Conservation (phyloP, 1,284 basidiomycete species). For the Heterobasidion annosum region DNA sequence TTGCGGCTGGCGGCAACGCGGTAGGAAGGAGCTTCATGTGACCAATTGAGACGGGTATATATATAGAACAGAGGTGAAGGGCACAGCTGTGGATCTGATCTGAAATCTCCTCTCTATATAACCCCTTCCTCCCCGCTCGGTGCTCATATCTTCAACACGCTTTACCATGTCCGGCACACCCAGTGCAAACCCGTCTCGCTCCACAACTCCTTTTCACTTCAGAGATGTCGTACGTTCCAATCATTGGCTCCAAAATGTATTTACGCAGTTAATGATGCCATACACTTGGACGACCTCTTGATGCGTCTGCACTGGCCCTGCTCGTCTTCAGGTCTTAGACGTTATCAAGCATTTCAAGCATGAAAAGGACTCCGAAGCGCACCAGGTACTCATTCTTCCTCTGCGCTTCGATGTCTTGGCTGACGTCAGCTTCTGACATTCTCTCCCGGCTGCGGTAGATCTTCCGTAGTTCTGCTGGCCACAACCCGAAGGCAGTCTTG, state of each 20-base stretch:
- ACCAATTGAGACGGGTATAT: not conserved
- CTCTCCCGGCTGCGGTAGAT: slow-evolving; percentile 36
- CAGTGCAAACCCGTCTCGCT: slow-evolving; percentile 5
- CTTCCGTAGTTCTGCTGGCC: slow-evolving; percentile 61
- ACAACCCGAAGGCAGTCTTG: slow-evolving; percentile 44
- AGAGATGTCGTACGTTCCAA: slow-evolving; percentile 14
- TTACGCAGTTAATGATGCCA: not conserved
- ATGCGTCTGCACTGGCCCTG: not conserved
- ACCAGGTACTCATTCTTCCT: slow-evolving; percentile 42
- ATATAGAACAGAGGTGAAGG: not conserved
- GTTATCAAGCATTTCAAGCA: slow-evolving; percentile 38
- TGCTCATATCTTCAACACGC: not conserved
- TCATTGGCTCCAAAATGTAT: not conserved
- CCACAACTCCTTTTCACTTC: slow-evolving; percentile 11
- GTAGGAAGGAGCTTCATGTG: too few species aligned
- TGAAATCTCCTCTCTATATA: not conserved
- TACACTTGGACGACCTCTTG: not conserved
- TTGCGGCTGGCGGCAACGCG: too few species aligned
- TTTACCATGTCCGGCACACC: slow-evolving; percentile 5
- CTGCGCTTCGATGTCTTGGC: not conserved
- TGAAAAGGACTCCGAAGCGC: slow-evolving; percentile 79
- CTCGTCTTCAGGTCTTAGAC: slow-evolving; percentile 14
- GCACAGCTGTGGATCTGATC: not conserved
- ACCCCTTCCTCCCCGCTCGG: not conserved
- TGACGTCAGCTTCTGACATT: not conserved